Evolutionary conservation across 805 yeast genomes (phyloP), one percentile per base, ranked within the genome.

Genomic region (Wickerhamomyces rabaulensis): DNA sequence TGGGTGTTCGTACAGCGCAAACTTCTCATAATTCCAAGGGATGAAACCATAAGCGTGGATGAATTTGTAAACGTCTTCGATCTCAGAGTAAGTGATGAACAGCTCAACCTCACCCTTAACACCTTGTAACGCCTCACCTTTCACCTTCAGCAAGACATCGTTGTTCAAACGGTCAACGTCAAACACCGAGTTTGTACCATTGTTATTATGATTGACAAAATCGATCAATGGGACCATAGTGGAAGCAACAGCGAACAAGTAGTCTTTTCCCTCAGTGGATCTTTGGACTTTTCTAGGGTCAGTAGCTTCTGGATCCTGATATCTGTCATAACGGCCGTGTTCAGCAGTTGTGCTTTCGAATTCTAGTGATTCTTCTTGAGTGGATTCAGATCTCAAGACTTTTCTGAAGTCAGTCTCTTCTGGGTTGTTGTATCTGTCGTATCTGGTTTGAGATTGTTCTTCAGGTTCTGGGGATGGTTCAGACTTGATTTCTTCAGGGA

Each of bases 171-270:
- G 62, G 59, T 79, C 84, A n/a, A 78, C 68, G 55, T 81, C 92
- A 62, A 82, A 84, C 52, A 67, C 72, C 0, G 85, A 77, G 60
- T 80, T 82, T 40, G 67, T 65, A 23, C 54, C 36, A 19, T 59
- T 62, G 47, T 67, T 68, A 39, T 67, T 64, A 58, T 84, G 92
- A 58, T 84, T 84, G 6, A 76, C 85, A 69, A 78, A 84, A 61
- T 84, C 92, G 26, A 84, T 54, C 1, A 81, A 49, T 1, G 92
- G 90, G 1, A 84, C 87, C 45, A 84, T 59, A 0, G 87, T 75
- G 0, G 80, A 70, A 42, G 76, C 74, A 6, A 76, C 75, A 5
- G 61, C 54, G 50, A 68, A 80, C 39, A 73, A 77, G 12, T 68
- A 74, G 12, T 45, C 35, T 16, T 27, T 27, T 4, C 7, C 22